phyloP scores from a whole-genome alignment of 345 rosid genomes.

The Aquilaria yunnanensis region DNA sequence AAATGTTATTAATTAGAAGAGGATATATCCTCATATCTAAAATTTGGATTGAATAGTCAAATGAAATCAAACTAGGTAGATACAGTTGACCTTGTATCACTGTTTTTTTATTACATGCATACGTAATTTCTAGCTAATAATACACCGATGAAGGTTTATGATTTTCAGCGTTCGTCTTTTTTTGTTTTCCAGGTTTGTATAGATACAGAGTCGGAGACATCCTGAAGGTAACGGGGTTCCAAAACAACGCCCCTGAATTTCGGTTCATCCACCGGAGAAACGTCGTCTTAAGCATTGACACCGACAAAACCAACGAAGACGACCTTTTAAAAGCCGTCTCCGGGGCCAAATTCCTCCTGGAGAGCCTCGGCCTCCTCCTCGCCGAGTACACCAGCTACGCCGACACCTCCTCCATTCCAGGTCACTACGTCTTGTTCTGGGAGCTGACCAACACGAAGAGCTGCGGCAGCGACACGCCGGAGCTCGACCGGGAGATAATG shows the following conservation, averaged over 20 bases:
- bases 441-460: constrained; percentile 44
- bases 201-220: constrained; percentile 93
- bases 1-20: no score
- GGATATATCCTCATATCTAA: no score
- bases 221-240: constrained; percentile 71
- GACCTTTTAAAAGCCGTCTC: constrained; percentile 82
- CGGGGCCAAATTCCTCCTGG: constrained; percentile 47
- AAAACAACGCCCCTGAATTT: constrained; percentile 86
- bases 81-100: no score
- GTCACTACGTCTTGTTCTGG: constrained; percentile 90
- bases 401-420: constrained; percentile 71
- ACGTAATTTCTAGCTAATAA: no score
- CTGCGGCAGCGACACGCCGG: constrained; percentile 11
- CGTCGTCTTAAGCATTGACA: constrained; percentile 78
- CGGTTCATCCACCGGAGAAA: constrained; percentile 76
- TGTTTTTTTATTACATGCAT: no score
- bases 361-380: constrained; percentile 59
- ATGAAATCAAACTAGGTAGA: no score
- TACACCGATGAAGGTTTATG: no score
- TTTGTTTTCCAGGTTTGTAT: constrained; percentile 45
- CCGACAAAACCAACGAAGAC: constrained; percentile 88
- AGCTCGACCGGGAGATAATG: constrained; percentile 47
- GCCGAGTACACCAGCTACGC: constrained; percentile 83
- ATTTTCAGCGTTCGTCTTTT: no score
- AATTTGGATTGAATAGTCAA: no score